Evolutionary conservation across 495 filamentous ascomycete species (phyloP), one percentile per base, ranked within the genome.

Genomic region (Aspergillus steynii): DNA sequence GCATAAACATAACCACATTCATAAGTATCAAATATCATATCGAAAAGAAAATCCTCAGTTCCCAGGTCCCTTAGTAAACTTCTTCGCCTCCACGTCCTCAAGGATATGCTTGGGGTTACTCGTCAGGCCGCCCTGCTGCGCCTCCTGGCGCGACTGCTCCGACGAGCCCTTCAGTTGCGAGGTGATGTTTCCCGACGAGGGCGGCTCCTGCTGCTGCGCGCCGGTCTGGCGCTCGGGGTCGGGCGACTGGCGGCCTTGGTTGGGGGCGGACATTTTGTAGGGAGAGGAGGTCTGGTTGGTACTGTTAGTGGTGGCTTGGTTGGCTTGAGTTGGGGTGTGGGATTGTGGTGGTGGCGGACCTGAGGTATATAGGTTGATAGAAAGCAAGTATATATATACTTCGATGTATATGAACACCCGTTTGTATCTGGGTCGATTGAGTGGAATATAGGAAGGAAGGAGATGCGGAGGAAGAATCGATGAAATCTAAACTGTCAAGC

Each of bases 181-280:
- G 59, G 71, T 71, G 31, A 83, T 84, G 64, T 88, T 81, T 63
- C 91, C 87, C 49, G 78, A 75, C 37, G 75, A 84, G 0, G 81
- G 79, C 3, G 80, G 65, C 5, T 84, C 85, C 45, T 79, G 70
- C 51, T 85, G 76, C 74, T 97, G 93, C 32, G 76, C 71, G 56
- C 82, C 85, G n/a, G 81, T 70, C 70, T 90, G 89, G 53, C 66
- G 53, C 77, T 92, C 88, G 8, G 90, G 91, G 20, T 85, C 77
- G 14, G 94, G 94, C 9, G 94, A 98, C 71, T 97, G 86, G 65
- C 87, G 88, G 73, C 92, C 90, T 68, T 80, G 66, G 73, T 82
- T 29, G 48, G 59, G 71, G 48, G 74, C 65, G 48, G 76, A 75
- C 76, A 79, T 77, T 34, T 59, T 76, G 54, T 46, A 31, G 45